Evolutionary conservation across 2,329 filamentous ascomycete species (phyloP), one percentile per base, ranked within the genome.

Genomic region (Xylariaceae sp.): DNA sequence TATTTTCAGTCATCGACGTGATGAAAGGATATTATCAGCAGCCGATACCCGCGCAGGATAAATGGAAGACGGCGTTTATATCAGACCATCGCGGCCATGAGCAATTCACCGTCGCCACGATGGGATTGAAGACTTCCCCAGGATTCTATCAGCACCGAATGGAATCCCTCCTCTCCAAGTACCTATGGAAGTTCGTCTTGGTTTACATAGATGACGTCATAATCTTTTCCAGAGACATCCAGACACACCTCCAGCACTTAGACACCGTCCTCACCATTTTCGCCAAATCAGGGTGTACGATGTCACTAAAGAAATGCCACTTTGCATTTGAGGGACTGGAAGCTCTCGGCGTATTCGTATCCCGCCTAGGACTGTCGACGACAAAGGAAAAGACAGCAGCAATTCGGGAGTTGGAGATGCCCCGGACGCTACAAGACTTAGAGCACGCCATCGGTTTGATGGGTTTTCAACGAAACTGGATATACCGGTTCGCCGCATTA

Each of bases 21-120:
- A n/a, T n/a, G n/a, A n/a, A n/a, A n/a, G n/a, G n/a, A n/a, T n/a
- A n/a, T n/a, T n/a, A n/a, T n/a, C n/a, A n/a, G n/a, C n/a, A n/a
- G n/a, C n/a, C n/a, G n/a, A n/a, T n/a, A n/a, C n/a, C n/a, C n/a
- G n/a, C n/a, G n/a, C 30, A 37, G 7, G 46, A 48, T 22, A 37
- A 13, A 22, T 48, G 46, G 46, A 48, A 48, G n/a, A 48, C 46
- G 10, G 32, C 46, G 2, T 48, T 48, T n/a, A 30, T 48, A 7
- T 39, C 46, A 1, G 4, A 6, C 1, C 46, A 48, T 26, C 5
- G 46, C 1, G 46, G 46, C 3, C 46, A 34, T 8, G 46, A 48
- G n/a, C 29, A 37, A 39, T 34, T 48, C 6, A 48, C 46, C 1
- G 30, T 48, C 6, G 34, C 29, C n/a, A 26, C 32, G 1, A 48